These are phyloP conservation scores for Pittosporum tobira DNA, from an alignment of 129 eudicot species.

Conservation along the genomic window DNA sequence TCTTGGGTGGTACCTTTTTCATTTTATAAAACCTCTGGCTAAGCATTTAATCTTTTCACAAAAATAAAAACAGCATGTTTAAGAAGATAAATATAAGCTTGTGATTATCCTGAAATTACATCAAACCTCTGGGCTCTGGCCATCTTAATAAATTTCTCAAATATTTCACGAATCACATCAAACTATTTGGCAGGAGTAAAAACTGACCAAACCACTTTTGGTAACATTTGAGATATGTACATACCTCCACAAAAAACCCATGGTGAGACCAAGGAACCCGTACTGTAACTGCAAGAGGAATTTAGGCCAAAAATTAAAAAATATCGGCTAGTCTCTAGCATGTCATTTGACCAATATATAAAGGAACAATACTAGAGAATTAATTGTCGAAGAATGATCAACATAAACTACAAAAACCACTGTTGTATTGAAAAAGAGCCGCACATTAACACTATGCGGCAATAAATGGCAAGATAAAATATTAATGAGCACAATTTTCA, in stretches of 20 bases:
- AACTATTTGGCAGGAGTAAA: not conserved
- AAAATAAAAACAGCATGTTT: no score
- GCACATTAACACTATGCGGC: not conserved
- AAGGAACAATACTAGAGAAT: not conserved
- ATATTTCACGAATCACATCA: not conserved
- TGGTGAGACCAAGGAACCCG: constrained; percentile 79
- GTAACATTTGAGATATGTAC: constrained; percentile 8
- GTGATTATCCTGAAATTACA: not conserved
- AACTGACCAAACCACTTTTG: not conserved
- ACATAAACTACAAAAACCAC: not conserved
- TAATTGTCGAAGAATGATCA: not conserved
- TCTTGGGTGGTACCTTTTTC: no score
- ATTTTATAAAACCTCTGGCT: no score
- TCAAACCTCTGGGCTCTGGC: no score
- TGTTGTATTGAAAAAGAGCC: not conserved
- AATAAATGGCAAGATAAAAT: not conserved
- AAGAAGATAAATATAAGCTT: not conserved
- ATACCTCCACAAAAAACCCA: constrained; percentile 96
- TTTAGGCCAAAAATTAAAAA: not conserved
- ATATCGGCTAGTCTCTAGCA: constrained; percentile 7
- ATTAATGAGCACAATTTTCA: not conserved
- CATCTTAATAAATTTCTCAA: not conserved
- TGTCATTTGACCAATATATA: not conserved
- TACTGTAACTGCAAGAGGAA: constrained; percentile 56
- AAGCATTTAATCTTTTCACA: no score